Evolutionary conservation across 257 asterid species (phyloP).

Genomic region (Rauvolfia tetraphylla): DNA sequence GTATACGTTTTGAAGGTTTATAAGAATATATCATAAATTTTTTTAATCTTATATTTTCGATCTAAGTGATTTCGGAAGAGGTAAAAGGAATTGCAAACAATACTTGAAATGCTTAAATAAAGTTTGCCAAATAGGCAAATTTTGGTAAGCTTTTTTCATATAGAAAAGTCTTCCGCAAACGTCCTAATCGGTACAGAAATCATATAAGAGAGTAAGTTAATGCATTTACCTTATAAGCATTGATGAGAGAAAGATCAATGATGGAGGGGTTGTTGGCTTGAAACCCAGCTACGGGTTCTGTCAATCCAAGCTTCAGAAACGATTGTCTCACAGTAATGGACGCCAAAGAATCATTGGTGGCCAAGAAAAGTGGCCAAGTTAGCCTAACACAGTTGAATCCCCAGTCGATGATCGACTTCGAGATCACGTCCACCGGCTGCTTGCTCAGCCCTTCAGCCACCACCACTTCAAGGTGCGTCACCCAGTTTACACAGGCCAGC

Average conservation of each 20-base stretch:
- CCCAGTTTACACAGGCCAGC: constrained; percentile 91
- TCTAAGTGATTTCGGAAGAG: too few relatives aligned
- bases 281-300: constrained; percentile 58
- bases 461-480: constrained; percentile 73
- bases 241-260: constrained; percentile 68
- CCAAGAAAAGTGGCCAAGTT: constrained; percentile 91
- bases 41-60: too few relatives aligned
- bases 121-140: too few relatives aligned
- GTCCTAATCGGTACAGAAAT: background rate
- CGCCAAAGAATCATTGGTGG: constrained; percentile 65
- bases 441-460: constrained; percentile 96
- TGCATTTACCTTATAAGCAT: constrained; percentile 64
- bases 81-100: too few relatives aligned
- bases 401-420: constrained; percentile 37
- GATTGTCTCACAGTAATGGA: constrained; percentile 63
- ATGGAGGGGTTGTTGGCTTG: constrained; percentile 68
- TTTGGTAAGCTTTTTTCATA: background rate
- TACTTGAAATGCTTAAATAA: too few relatives aligned
- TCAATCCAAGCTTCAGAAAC: constrained; percentile 57
- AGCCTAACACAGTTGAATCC: constrained; percentile 94
- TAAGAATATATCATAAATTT: too few relatives aligned
- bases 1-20: too few relatives aligned
- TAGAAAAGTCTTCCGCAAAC: background rate
- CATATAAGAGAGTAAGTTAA: too few relatives aligned
- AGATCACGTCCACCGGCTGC: constrained; percentile 66